phyloP scores from a whole-genome alignment of 495 filamentous ascomycete species.

The Copromyces sp. region DNA sequence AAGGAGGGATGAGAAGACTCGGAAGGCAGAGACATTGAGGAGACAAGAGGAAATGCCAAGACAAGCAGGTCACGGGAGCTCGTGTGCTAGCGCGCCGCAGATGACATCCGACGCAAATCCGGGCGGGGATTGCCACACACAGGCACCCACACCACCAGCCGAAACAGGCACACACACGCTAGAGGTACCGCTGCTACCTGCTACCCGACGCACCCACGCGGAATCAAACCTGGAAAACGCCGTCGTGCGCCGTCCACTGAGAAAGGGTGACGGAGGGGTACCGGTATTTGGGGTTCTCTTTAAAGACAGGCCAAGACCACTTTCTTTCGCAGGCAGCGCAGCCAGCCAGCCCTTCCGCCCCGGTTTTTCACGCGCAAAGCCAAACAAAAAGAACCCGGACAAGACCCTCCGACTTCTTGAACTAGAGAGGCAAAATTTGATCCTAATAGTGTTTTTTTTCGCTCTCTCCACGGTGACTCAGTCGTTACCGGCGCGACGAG shows the following conservation, averaged over 20 bases:
- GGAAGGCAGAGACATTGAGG: background rate
- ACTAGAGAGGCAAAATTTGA: background rate
- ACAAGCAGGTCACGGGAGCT: conserved; percentile 20
- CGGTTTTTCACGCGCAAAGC: background rate
- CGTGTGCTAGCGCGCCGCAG: conserved; percentile 22
- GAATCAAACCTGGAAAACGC: background rate
- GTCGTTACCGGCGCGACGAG: background rate
- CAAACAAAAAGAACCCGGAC: background rate
- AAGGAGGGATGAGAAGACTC: background rate
- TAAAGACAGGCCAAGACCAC: background rate
- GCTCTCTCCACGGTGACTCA: background rate
- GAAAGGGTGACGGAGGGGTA: background rate
- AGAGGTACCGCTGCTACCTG: background rate
- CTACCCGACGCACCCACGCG: background rate
- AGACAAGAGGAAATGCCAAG: background rate
- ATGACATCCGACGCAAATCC: background rate
- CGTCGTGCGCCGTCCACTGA: background rate
- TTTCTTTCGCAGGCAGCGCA: background rate
- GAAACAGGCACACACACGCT: background rate
- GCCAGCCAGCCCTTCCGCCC: background rate
- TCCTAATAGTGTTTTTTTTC: background rate
- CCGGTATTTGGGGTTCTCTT: background rate
- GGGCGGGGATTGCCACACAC: background rate
- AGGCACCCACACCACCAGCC: background rate
- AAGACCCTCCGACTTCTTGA: background rate